Conservation (phyloP, 306 rosid species). For the Urtica urens region DNA sequence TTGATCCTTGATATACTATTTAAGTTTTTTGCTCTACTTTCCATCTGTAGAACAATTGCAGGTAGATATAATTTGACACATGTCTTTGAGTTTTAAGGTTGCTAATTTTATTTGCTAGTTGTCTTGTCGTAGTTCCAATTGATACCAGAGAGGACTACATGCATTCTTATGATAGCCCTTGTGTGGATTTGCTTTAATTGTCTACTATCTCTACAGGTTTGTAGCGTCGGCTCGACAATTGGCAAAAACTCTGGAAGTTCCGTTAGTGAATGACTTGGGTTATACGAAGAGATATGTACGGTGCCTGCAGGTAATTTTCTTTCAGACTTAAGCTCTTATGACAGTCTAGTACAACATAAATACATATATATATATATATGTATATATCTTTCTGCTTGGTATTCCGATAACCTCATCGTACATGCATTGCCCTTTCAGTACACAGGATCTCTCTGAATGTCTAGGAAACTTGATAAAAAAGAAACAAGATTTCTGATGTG, state of each 20-base stretch:
- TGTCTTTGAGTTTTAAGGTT: background rate
- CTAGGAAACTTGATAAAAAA: too few relatives aligned
- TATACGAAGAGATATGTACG: conserved; percentile 97
- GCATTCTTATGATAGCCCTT: background rate
- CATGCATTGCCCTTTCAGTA: too few relatives aligned
- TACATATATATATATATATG: too few relatives aligned
- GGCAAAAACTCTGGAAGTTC: conserved; percentile 97
- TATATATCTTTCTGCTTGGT: too few relatives aligned
- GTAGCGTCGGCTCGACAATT: conserved; percentile 87
- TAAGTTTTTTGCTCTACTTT: background rate
- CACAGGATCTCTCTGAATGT: too few relatives aligned
- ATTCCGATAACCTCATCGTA: too few relatives aligned
- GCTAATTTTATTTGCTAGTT: background rate
- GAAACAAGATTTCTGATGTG: too few relatives aligned
- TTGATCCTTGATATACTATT: too few relatives aligned
- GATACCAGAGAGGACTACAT: too few relatives aligned
- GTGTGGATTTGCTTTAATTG: conserved; percentile 1
- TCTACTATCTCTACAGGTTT: conserved; percentile 42
- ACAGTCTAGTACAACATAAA: too few relatives aligned
- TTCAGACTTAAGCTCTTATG: background rate
- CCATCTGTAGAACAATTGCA: background rate
- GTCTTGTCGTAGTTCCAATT: background rate
- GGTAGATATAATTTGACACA: background rate
- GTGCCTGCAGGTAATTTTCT: conserved; percentile 77
- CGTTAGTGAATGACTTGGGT: conserved; percentile 98